These are phyloP conservation scores for Calocybe indica DNA, from an alignment of 768 basidiomycete species.

Conservation along the genomic window DNA sequence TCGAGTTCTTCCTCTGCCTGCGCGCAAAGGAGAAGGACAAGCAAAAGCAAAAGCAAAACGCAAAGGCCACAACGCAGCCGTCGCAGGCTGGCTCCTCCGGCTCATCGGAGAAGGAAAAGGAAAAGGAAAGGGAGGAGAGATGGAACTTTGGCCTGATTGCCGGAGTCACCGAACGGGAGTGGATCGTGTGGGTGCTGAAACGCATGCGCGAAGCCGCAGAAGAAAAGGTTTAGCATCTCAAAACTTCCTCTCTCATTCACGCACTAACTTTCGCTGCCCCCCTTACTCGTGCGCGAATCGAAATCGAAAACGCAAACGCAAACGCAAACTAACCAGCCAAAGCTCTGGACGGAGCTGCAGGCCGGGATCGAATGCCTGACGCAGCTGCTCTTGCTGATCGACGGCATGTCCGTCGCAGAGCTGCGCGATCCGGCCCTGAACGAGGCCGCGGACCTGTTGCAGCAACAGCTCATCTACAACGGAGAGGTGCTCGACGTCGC, in stretches of 20 bases:
- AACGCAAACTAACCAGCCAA: conserved; percentile 51
- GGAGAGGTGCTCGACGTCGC: conserved; percentile 91
- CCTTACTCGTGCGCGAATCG: conserved; percentile 1
- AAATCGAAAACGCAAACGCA: no score
- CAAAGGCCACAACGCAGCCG: background rate
- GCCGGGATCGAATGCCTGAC: conserved; percentile 93
- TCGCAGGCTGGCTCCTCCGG: no score
- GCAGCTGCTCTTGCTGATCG: conserved; percentile 85
- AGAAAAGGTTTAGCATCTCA: conserved; percentile 64
- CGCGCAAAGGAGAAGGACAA: conserved; percentile 30
- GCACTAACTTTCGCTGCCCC: conserved; percentile 3
- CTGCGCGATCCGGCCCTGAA: conserved; percentile 40
- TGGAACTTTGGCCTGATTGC: conserved; percentile 75
- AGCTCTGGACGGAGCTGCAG: conserved; percentile 90
- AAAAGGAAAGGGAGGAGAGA: conserved; percentile 18
- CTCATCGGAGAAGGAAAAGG: no score
- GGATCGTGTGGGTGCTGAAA: conserved; percentile 87
- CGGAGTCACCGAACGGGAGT: conserved; percentile 79
- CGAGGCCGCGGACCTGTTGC: conserved; percentile 77
- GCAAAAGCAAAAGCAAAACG: background rate
- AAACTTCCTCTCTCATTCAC: conserved; percentile 4
- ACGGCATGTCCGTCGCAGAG: conserved; percentile 63
- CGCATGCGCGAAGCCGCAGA: conserved; percentile 88
- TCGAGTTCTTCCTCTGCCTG: conserved; percentile 79
- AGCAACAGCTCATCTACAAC: conserved; percentile 91